Percentiles rank a stretch among this genome's conserved stretches.
phyloP scores from a whole-genome alignment of 2,329 filamentous ascomycete species.

The Cryphonectria japonica region DNA sequence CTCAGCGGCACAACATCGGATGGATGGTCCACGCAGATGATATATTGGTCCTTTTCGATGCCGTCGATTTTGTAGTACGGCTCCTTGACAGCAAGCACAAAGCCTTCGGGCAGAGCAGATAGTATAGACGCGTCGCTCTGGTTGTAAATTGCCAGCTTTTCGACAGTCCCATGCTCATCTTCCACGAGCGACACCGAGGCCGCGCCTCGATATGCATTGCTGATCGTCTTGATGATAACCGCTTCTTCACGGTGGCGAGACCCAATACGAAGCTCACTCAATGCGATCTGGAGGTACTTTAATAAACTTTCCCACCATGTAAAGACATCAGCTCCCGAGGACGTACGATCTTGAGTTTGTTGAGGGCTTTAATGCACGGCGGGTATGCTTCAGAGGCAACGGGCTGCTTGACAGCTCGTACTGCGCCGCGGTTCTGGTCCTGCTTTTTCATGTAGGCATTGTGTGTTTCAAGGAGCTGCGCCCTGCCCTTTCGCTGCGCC shows the following conservation, averaged over 20 bases:
- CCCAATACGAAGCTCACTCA: neutral
- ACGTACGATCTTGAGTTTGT: neutral
- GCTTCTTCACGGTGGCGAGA: neutral
- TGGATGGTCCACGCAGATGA: neutral
- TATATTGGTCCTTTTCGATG: neutral
- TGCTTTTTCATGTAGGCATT: neutral
- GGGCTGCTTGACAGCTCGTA: neutral
- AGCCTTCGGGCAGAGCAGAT: neutral
- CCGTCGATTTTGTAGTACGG: neutral
- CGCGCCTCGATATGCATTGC: slow-evolving; percentile 32
- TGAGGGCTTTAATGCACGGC: neutral
- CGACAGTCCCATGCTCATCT: slow-evolving; percentile 41
- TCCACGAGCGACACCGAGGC: slow-evolving; percentile 42
- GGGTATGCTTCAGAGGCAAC: neutral
- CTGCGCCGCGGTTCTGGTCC: neutral
- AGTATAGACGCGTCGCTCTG: slow-evolving; percentile 37
- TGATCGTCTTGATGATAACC: neutral
- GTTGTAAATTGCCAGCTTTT: slow-evolving; percentile 45
- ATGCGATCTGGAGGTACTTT: neutral
- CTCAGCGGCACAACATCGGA: neutral
- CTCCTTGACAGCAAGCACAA: neutral
- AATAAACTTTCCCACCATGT: neutral
- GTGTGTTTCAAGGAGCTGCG: neutral
- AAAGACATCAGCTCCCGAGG: neutral
- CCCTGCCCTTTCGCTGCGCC: neutral